Base-by-base conservation (phyloP, 768 basidiomycete genomes). In the Lactarius tabidus region DNA sequence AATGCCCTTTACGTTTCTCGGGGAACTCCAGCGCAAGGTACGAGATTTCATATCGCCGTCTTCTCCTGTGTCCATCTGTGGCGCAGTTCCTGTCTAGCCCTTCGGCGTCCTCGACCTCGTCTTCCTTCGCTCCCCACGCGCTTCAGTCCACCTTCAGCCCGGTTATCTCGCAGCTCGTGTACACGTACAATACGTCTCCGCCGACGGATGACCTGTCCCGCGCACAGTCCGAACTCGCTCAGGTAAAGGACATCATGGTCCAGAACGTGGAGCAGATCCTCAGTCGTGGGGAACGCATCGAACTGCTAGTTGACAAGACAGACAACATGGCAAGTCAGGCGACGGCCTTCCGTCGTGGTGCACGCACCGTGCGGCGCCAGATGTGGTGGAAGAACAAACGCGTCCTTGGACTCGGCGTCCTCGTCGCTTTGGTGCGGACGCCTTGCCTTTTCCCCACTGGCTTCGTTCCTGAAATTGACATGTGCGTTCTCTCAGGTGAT, bases 221-320 rank as follows among this genome's bases (percentile, higher is more conserved):
- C 67, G 96, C 96, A 6, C 95, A 95, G 73, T 83, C 84, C 6
- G 95, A 98, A 75, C 81, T 94, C 48, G 85, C 86, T 66, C 91
- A 93, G 70, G 91, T 97, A 55, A 98, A 97, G 75, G 89, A 95
- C 71, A 93, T 97, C 77, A 96, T 97, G 95, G 95, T 98, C 58
- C 92, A 98, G 76, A 98, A 98, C 74, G 95, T 98, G 68, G 94
- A 98, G 77, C 91, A 95, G 75, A 96, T 98, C 68, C 84, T 99
- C 48, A 89, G 85, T 60, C 83, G 97, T 41, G 97, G 97, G 28
- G 97, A 99, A 76, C 83, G 97, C 60, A 93, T 99, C 70, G 96
- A 98, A 74, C 81, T 98, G 20, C 83, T 99, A 59, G 91, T 98
- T 35, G 94, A 98, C 79, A 97, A 97, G 82, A 99, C 97, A 33